These are phyloP conservation scores for Cordyceps militaris DNA, from an alignment of 2,329 filamentous ascomycete genomes.

Conservation along the genomic window DNA sequence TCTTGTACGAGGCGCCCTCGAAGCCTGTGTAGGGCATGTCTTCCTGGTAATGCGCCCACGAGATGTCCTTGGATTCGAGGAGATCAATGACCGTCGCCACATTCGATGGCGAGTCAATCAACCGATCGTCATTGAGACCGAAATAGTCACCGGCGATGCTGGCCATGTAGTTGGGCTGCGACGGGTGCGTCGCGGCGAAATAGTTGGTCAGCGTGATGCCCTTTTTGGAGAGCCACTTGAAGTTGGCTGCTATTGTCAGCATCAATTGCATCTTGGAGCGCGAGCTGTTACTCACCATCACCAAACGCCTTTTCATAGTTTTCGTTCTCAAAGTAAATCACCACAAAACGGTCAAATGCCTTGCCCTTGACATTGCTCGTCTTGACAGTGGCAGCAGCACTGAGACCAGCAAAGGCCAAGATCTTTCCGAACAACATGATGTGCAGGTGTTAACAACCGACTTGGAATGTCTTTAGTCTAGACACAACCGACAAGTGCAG, in stretches of 20 bases:
- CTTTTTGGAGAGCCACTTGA: slow-evolving; percentile 22
- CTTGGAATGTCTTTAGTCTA: not conserved
- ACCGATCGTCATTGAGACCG: slow-evolving; percentile 52
- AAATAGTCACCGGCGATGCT: slow-evolving; percentile 56
- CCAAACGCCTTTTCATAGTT: slow-evolving; percentile 57
- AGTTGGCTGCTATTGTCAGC: slow-evolving; percentile 18
- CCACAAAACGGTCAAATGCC: slow-evolving; percentile 63
- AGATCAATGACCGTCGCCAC: slow-evolving; percentile 61
- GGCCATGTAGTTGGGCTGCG: slow-evolving; percentile 62
- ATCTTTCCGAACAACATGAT: slow-evolving; percentile 4
- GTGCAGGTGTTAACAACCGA: not conserved
- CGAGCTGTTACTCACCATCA: slow-evolving; percentile 43
- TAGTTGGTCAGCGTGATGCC: slow-evolving; percentile 27
- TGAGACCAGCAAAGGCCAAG: not conserved
- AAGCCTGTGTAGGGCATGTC: slow-evolving; percentile 70
- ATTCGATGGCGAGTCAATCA: slow-evolving; percentile 50
- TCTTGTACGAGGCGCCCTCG: slow-evolving; percentile 55
- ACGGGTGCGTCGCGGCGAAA: slow-evolving; percentile 56
- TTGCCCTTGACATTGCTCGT: slow-evolving; percentile 9
- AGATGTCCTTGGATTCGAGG: slow-evolving; percentile 56
- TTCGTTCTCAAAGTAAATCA: slow-evolving; percentile 74
- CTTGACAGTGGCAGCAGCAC: slow-evolving; percentile 8
- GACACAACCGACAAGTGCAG: not conserved
- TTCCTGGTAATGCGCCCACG: slow-evolving; percentile 70
- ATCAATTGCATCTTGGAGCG: not conserved